phyloP scores from a whole-genome alignment of 2,329 filamentous ascomycete genomes.

The Fusarium foetens region DNA sequence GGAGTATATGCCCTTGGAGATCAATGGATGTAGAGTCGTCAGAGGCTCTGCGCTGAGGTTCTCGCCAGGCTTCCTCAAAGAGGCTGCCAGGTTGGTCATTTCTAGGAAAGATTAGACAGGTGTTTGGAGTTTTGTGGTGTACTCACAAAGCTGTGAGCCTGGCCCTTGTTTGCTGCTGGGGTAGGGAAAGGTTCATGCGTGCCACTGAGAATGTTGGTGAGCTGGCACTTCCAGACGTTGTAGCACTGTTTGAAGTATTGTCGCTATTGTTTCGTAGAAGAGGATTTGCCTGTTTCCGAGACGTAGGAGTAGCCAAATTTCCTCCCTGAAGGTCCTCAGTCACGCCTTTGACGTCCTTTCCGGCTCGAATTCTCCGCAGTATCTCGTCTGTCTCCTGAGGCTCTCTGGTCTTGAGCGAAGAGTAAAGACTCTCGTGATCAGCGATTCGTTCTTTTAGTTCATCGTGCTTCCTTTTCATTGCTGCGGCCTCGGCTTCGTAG shows the following conservation, averaged over 20 bases:
- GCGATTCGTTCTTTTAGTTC: slow-evolving; percentile 2
- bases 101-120: background rate
- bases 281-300: background rate
- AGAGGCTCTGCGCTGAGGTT: background rate
- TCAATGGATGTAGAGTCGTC: slow-evolving; percentile 4
- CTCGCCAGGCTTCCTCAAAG: slow-evolving; percentile 13
- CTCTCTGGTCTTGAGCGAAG: slow-evolving; percentile 5
- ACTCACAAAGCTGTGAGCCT: slow-evolving; percentile 23
- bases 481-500: slow-evolving; percentile 13
- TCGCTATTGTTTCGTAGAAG: background rate
- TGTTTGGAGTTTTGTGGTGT: background rate
- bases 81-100: background rate
- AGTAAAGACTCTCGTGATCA: slow-evolving; percentile 18
- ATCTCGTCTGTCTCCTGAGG: slow-evolving; percentile 26
- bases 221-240: slow-evolving; percentile 1
- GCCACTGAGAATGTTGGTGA: background rate
- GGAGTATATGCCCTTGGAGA: slow-evolving; percentile 10
- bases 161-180: background rate
- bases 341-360: slow-evolving; percentile 10
- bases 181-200: background rate
- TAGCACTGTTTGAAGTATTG: background rate
- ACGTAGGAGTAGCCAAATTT: background rate
- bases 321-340: background rate
- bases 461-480: slow-evolving; percentile 22
- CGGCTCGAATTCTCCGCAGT: slow-evolving; percentile 23